Percentiles rank a stretch among this genome's conserved stretches.
Conservation (phyloP, 192 early-diverging fungal genomes). For the Coemansia brasiliensis region DNA sequence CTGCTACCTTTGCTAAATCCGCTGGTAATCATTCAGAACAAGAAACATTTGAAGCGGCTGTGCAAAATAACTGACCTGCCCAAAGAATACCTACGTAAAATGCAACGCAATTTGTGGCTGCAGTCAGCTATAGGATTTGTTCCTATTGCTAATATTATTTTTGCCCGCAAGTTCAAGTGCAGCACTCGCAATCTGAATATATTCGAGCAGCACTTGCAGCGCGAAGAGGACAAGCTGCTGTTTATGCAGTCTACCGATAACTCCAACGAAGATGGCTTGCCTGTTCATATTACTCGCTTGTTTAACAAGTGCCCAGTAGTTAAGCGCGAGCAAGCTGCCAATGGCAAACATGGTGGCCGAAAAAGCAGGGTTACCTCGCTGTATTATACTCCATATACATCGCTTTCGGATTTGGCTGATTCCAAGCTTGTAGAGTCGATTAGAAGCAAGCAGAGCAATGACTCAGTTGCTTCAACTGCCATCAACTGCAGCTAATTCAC, state of each 20-base stretch:
- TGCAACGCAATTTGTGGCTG: slow-evolving; percentile 31
- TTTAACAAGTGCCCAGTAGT: slow-evolving; percentile 31
- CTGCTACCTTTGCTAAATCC: slow-evolving; percentile 43
- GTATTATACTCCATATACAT: slow-evolving; percentile 27
- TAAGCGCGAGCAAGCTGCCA: slow-evolving; percentile 12
- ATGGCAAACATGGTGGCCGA: background rate
- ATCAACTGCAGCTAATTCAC: too few relatives aligned
- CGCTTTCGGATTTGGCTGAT: slow-evolving; percentile 10
- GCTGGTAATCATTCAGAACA: slow-evolving; percentile 32
- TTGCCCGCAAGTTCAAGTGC: slow-evolving; percentile 42
- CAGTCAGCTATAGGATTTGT: slow-evolving; percentile 25
- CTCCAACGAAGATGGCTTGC: slow-evolving; percentile 8
- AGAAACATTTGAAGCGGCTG: slow-evolving; percentile 17
- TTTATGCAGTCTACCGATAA: slow-evolving; percentile 3
- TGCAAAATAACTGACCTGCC: slow-evolving; percentile 12
- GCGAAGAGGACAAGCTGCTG: slow-evolving; percentile 17
- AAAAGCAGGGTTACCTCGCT: slow-evolving; percentile 13
- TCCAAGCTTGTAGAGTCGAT: background rate
- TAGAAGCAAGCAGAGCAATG: slow-evolving; percentile 4
- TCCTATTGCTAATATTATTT: slow-evolving; percentile 40
- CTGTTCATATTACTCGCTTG: slow-evolving; percentile 15
- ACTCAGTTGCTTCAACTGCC: slow-evolving; percentile 4
- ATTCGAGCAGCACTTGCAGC: slow-evolving; percentile 28
- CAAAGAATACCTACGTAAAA: slow-evolving; percentile 5
- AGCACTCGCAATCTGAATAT: slow-evolving; percentile 38